Evolutionary conservation across 2,329 filamentous ascomycete genomes (phyloP).

Genomic region (Endoconidiophora polonica): DNA sequence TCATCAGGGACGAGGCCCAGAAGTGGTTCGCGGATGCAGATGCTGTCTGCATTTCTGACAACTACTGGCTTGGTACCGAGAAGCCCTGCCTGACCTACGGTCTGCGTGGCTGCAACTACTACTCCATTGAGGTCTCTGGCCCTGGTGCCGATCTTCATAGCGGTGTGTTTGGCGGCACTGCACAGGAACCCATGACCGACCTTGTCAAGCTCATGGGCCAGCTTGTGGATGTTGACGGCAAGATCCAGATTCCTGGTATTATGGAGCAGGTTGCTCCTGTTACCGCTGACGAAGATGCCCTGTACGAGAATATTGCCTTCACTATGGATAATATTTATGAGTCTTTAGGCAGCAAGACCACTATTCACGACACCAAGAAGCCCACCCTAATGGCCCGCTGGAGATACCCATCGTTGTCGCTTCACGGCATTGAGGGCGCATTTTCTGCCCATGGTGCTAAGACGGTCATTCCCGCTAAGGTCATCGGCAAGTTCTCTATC

Average conservation of each 20-base stretch:
- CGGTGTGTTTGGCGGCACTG: constrained; percentile 90
- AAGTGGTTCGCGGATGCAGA: constrained; percentile 92
- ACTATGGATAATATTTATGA: constrained; percentile 93
- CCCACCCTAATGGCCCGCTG: constrained; percentile 87
- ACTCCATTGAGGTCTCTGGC: constrained; percentile 76
- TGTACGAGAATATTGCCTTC: constrained; percentile 87
- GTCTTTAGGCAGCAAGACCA: constrained; percentile 75
- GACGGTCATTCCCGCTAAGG: constrained; percentile 96
- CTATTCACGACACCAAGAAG: constrained; percentile 80
- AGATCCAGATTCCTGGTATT: constrained; percentile 87
- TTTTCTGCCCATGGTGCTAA: constrained; percentile 89
- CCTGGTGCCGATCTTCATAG: constrained; percentile 90
- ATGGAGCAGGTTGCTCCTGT: constrained; percentile 83
- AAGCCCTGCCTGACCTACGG: constrained; percentile 97
- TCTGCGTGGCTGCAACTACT: constrained; percentile 95
- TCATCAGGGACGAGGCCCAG: constrained; percentile 81
- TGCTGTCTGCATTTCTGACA: constrained; percentile 95
- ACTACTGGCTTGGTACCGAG: constrained; percentile 99
- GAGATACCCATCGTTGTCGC: constrained; percentile 82
- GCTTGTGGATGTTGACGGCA: constrained; percentile 77
- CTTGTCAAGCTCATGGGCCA: constrained; percentile 65
- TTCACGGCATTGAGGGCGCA: constrained; percentile 89
- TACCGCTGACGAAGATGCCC: constrained; percentile 64
- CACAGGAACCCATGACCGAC: constrained; percentile 98
- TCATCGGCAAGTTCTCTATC: constrained; percentile 96